Conservation (phyloP, 1,284 basidiomycete genomes). For the Heterobasidion irregulare region DNA sequence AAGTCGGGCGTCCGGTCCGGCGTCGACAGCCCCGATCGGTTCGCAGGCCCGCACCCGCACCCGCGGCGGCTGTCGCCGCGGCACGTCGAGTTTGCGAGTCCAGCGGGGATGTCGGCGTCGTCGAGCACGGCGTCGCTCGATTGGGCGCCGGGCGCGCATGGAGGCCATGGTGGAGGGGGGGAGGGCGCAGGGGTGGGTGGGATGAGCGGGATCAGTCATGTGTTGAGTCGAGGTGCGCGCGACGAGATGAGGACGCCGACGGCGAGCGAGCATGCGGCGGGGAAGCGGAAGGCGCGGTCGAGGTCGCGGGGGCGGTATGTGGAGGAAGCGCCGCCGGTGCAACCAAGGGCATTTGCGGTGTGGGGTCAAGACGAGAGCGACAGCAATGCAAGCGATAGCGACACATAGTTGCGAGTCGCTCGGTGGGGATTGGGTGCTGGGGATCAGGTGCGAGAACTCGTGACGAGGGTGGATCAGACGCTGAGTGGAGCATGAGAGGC, state of each 20-base stretch:
- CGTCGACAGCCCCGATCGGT: constrained; percentile 73
- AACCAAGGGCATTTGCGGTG: constrained; percentile 64
- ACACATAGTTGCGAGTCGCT: constrained; percentile 18
- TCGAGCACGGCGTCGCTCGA: constrained; percentile 5
- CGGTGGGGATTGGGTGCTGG: not conserved
- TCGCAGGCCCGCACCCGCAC: constrained; percentile 54
- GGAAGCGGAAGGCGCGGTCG: constrained; percentile 19
- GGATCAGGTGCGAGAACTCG: not conserved
- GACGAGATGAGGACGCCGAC: constrained; percentile 62
- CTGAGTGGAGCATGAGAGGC: too few species aligned
- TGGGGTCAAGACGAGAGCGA: constrained; percentile 87
- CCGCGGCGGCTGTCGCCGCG: constrained; percentile 41
- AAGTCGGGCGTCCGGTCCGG: constrained; percentile 41
- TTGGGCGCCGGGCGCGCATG: constrained; percentile 3
- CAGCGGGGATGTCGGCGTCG: not conserved
- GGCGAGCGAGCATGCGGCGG: constrained; percentile 16
- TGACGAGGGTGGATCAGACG: too few species aligned
- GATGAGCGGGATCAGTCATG: constrained; percentile 16
- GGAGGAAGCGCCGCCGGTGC: constrained; percentile 7
- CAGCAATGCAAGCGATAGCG: constrained; percentile 70
- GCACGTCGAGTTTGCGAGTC: constrained; percentile 41
- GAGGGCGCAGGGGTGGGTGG: not conserved
- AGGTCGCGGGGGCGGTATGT: constrained; percentile 24
- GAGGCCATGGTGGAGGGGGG: too few species aligned
- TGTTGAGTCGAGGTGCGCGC: constrained; percentile 31